A percentile compares a stretch with the other conserved stretches of the same genome.
Evolutionary conservation across 495 filamentous ascomycete species (phyloP).

Genomic region (Tirmania nivea): DNA sequence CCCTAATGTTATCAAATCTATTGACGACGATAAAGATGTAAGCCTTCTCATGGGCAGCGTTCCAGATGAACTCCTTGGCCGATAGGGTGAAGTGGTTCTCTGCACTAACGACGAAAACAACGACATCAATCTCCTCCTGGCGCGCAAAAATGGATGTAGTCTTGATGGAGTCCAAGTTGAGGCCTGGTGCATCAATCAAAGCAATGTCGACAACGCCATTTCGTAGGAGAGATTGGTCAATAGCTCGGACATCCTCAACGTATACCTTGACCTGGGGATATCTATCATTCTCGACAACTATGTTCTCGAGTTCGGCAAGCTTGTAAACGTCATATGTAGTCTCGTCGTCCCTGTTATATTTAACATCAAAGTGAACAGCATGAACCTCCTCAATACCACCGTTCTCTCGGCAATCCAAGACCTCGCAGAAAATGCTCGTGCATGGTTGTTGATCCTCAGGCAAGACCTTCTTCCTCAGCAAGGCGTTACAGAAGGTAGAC

Average conservation of each 20-base stretch:
- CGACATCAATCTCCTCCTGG: slow-evolving; percentile 96
- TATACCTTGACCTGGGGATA: slow-evolving; percentile 96
- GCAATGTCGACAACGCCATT: slow-evolving; percentile 97
- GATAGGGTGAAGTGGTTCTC: slow-evolving; percentile 94
- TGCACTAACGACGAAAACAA: slow-evolving; percentile 93
- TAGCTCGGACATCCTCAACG: slow-evolving; percentile 69
- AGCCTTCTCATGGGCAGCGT: slow-evolving; percentile 86
- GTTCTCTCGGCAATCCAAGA: slow-evolving; percentile 80
- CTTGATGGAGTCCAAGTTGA: slow-evolving; percentile 89
- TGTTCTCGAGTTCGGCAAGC: slow-evolving; percentile 56
- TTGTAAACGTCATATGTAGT: slow-evolving; percentile 74
- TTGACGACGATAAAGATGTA: slow-evolving; percentile 99
- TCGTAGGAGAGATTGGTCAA: slow-evolving; percentile 85
- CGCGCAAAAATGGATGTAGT: slow-evolving; percentile 91
- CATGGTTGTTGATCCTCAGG: slow-evolving; percentile 98
- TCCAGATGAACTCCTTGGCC: slow-evolving; percentile 89
- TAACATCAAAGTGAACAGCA: slow-evolving; percentile 57
- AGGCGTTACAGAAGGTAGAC: slow-evolving; percentile 93
- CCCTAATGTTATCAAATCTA: slow-evolving; percentile 79
- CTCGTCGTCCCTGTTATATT: slow-evolving; percentile 78
- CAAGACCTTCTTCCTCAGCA: slow-evolving; percentile 74
- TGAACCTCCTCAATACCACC: slow-evolving; percentile 83
- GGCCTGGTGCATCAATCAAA: slow-evolving; percentile 83
- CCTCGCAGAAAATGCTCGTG: slow-evolving; percentile 95
- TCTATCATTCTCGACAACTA: slow-evolving; percentile 65